A percentile compares a stretch with the other conserved stretches of the same genome.
Evolutionary conservation across 306 rosid species (phyloP).

Genomic region (Cucurbita argyrosperma): DNA sequence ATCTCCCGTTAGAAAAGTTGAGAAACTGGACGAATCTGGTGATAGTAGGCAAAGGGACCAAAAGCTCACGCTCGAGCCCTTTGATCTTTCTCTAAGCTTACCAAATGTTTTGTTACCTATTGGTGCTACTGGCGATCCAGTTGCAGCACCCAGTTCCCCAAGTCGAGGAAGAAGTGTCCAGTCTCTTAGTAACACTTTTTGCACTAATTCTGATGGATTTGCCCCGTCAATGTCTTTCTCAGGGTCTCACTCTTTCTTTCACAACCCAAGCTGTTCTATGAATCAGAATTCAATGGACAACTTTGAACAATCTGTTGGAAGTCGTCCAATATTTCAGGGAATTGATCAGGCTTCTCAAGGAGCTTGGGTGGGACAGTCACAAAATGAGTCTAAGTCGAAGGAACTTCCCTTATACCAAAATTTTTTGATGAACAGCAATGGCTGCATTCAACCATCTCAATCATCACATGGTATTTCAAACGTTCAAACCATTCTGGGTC

Average conservation of each 20-base stretch:
- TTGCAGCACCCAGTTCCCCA: constrained; percentile 66
- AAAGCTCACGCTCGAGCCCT: constrained; percentile 43
- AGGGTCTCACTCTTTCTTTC: constrained; percentile 88
- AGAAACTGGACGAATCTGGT: constrained; percentile 34
- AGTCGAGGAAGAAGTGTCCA: constrained; percentile 73
- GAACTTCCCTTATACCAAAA: constrained; percentile 56
- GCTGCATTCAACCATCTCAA: constrained; percentile 48
- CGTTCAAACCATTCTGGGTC: constrained; percentile 52
- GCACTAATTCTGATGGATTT: constrained; percentile 78
- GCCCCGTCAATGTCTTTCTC: constrained; percentile 85
- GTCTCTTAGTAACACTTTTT: constrained; percentile 60
- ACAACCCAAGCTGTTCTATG: constrained; percentile 90
- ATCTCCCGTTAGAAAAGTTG: constrained; percentile 67
- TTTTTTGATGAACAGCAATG: constrained; percentile 41
- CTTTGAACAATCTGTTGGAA: constrained; percentile 80
- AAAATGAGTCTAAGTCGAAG: constrained; percentile 57
- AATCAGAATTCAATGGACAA: constrained; percentile 73
- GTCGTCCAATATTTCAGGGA: constrained; percentile 89
- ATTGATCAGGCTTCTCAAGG: constrained; percentile 44
- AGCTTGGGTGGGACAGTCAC: constrained; percentile 72
- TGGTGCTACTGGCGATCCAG: constrained; percentile 43
- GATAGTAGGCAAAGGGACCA: constrained; percentile 37
- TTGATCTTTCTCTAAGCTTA: constrained; percentile 89
- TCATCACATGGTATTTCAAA: constrained; percentile 47
- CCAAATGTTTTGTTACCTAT: constrained; percentile 89